phyloP scores from a whole-genome alignment of 2,329 filamentous ascomycete species.

The Gaeumannomyces tritici region DNA sequence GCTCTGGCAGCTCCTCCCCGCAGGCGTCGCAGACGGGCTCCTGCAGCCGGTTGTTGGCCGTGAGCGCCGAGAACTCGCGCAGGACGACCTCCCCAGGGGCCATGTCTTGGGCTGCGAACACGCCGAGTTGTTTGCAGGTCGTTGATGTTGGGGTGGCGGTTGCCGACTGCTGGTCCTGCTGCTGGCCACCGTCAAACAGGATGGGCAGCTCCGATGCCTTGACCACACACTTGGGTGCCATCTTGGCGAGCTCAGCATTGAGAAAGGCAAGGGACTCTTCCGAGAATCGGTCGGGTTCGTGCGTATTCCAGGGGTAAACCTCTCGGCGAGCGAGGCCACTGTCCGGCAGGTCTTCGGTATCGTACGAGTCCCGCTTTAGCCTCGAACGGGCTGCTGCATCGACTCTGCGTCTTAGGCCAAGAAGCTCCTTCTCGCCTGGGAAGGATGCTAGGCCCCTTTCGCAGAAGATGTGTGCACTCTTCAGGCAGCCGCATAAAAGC shows the following conservation, averaged over 20 bases:
- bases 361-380: conserved; percentile 34
- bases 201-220: conserved; percentile 66
- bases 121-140: conserved; percentile 69
- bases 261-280: conserved; percentile 59
- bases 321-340: conserved; percentile 60
- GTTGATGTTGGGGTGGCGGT: conserved; percentile 22
- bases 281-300: conserved; percentile 63
- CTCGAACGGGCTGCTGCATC: conserved; percentile 39
- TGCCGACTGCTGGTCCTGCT: conserved; percentile 35
- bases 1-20: conserved; percentile 58
- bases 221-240: conserved; percentile 77
- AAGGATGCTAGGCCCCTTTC: conserved; percentile 47
- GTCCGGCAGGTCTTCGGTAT: conserved; percentile 53
- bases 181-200: conserved; percentile 43
- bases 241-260: conserved; percentile 57
- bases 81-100: conserved; percentile 67
- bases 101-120: conserved; percentile 82
- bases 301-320: conserved; percentile 59
- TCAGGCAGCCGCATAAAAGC: conserved; percentile 57
- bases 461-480: conserved; percentile 58
- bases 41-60: conserved; percentile 79
- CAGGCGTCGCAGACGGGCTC: conserved; percentile 87
- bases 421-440: conserved; percentile 45
- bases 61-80: conserved; percentile 75
- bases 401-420: conserved; percentile 43